phyloP scores from a whole-genome alignment of 805 yeast genomes.

The Metschnikowia bowlesiae region DNA sequence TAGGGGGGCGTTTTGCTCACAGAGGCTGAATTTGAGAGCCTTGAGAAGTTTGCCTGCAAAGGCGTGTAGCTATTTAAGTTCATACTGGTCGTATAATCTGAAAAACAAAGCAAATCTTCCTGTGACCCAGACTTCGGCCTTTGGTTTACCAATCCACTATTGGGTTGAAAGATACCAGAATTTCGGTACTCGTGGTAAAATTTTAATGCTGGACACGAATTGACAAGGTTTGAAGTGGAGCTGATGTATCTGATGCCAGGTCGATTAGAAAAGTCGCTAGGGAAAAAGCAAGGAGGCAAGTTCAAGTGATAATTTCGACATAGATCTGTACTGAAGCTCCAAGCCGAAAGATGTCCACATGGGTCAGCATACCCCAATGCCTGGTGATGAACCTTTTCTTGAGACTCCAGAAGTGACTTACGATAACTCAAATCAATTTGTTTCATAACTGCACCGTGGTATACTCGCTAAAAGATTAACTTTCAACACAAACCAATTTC shows the following conservation, averaged over 20 bases:
- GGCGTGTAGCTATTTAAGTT: neutral
- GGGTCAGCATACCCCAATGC: neutral
- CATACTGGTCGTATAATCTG: neutral
- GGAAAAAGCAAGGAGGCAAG: slow-evolving; percentile 12
- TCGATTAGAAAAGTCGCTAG: slow-evolving; percentile 9
- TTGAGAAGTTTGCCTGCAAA: neutral
- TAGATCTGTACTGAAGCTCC: slow-evolving; percentile 11
- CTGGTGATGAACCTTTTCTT: neutral
- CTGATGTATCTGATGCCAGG: slow-evolving; percentile 5
- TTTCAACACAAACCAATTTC: neutral
- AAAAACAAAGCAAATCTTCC: neutral
- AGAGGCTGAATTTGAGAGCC: neutral
- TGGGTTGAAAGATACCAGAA: neutral
- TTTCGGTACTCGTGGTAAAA: slow-evolving; percentile 8
- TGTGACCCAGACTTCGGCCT: neutral
- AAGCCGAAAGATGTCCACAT: slow-evolving; percentile 7
- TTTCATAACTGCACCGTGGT: neutral
- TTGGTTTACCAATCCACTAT: neutral
- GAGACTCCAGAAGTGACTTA: neutral
- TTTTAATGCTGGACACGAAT: slow-evolving; percentile 7
- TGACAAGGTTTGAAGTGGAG: slow-evolving; percentile 1
- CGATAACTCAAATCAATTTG: neutral
- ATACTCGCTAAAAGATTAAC: neutral
- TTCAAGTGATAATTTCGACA: slow-evolving; percentile 11
- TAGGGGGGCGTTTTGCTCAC: neutral